Evolutionary conservation across 2,329 filamentous ascomycete genomes (phyloP), one percentile per base, ranked within the genome.

Genomic region (Ophiostoma sp.): DNA sequence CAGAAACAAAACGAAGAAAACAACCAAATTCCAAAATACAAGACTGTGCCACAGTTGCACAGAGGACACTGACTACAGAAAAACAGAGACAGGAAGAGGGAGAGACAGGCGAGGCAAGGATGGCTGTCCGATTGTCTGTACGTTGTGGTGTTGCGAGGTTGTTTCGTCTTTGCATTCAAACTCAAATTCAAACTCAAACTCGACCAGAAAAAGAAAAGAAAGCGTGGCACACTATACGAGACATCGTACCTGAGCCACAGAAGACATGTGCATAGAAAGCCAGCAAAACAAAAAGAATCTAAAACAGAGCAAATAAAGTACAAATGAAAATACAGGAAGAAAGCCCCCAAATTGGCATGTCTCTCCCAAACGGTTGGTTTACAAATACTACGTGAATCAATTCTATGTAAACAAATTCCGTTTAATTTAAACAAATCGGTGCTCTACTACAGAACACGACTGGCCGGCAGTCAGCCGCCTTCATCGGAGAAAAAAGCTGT

Each of bases 301-400:
- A n/a, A 52, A 52, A 15, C 15, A 31, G 23, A 52, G 36, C 17
- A 44, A 31, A 31, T 31, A 31, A 3, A 31, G 27, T 31, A 31
- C 27, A 31, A 31, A 31, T 31, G 1, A 31, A 31, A 31, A 10
- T 10, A 60, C 41, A 52, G 27, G n/a, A 52, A 65, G 39, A 57
- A 44, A 65, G 41, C 67, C 67, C 57, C 57, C 67, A 69, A 70
- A 68, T 68, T 57, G 39, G 67, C 20, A 64, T 68, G 69, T 70
- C 66, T 70, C 41, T 48, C 69, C 54, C 69, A 20, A 65, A 44
- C 17, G 17, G 3, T 35, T 57, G 52, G 52, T 36, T 36, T 48
- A 7, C 44, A 48, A 48, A 48, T n/a, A 48, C 8, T 13, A 27
- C 8, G 52, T 23, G 23, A 27, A 57, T 11, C 4, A 10, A 52